Base-by-base conservation (phyloP, 2,329 filamentous ascomycete genomes). In the Fusarium subglutinans region DNA sequence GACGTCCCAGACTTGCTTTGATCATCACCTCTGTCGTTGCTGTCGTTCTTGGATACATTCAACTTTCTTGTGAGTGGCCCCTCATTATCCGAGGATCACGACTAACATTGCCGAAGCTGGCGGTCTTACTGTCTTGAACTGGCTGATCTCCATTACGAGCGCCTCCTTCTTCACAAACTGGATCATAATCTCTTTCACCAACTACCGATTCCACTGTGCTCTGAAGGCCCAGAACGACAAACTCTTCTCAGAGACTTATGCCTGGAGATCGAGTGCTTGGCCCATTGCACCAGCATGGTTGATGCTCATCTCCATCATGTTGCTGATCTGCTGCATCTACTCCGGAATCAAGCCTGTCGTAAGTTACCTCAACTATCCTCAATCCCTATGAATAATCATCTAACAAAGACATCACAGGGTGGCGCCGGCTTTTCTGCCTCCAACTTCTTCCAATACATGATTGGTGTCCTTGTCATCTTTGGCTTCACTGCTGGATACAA, bases 401-500 rank as follows among this genome's bases (percentile, higher is more conserved):
- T 56, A 24, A 56, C 26, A 0, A 3, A 15, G 1, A 12, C 1
- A 11, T 12, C 17, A 24, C 22, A 56, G 53, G 53, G 53, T 8
- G 38, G 53, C 8, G 15, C 37, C 8, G 53, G 53, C 22, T 56
- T 56, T 44, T 30, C 26, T 41, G 37, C 53, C 6, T 30, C 38
- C 14, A 56, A 56, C 22, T 56, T 56, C 53, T 56, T 56, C 38
- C 53, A 56, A 15, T 56, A 56, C 26, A 44, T 56, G 37, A 56
- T 56, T 28, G 53, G 53, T 28, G 59, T 76, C 8, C 38, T 76
- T 4, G 69, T 76, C 41, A 74, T 76, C 38, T 63, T 74, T 37
- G 64, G 68, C 43, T 76, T 76, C 24, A 76, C 73, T 15, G 38
- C 62, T 28, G 73, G 51, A 24, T 76, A 75, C 63, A 76, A 76